These are phyloP conservation scores for Aspergillus hortae DNA, from an alignment of 2,329 filamentous ascomycete genomes.

Conservation along the genomic window DNA sequence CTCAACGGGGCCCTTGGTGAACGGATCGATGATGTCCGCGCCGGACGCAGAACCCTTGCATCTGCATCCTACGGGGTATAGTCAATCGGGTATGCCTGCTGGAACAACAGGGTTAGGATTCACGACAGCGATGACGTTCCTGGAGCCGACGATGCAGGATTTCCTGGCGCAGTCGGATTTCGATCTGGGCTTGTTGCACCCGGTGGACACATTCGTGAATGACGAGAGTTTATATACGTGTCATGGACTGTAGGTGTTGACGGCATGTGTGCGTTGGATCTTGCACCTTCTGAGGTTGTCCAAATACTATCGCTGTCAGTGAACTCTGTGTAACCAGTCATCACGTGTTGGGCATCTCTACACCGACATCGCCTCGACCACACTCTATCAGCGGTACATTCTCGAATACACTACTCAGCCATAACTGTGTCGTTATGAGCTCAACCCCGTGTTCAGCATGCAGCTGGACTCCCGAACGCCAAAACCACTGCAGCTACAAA, in stretches of 20 bases:
- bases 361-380: no score
- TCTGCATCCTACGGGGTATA: not conserved
- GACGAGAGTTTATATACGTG: constrained; percentile 32
- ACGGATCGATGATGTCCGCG: not conserved
- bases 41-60: not conserved
- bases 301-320: no score
- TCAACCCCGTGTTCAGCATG: constrained; percentile 2
- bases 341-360: no score
- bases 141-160: constrained; percentile 39
- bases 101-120: constrained; percentile 23
- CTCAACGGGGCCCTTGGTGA: not conserved
- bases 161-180: constrained; percentile 38
- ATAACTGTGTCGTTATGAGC: no score
- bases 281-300: no score
- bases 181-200: constrained; percentile 32
- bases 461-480: constrained; percentile 7
- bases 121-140: constrained; percentile 36
- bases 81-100: not conserved
- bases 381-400: no score
- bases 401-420: no score
- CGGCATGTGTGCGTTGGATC: no score
- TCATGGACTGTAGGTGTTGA: constrained; percentile 18
- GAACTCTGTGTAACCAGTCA: no score
- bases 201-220: constrained; percentile 33
- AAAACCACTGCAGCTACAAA: constrained; percentile 6